Evolutionary conservation across 768 basidiomycete species (phyloP).

Genomic region (Tulasnella sp.): DNA sequence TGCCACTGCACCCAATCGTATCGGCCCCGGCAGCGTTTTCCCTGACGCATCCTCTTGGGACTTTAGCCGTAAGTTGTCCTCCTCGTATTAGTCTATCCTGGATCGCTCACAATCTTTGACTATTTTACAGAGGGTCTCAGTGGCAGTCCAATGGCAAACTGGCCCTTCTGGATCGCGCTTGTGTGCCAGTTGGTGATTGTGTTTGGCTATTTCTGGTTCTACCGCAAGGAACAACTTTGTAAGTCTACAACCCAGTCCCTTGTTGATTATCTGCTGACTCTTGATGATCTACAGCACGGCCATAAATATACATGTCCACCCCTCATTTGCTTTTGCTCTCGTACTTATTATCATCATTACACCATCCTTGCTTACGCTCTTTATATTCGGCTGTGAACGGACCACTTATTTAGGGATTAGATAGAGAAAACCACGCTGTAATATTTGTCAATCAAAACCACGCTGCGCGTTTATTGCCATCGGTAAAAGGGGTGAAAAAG

Average conservation of each 20-base stretch:
- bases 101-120: slow-evolving; percentile 16
- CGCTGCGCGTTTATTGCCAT: background rate
- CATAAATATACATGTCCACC: background rate
- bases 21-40: slow-evolving; percentile 86
- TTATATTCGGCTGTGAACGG: background rate
- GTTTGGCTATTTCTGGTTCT: slow-evolving; percentile 93
- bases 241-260: background rate
- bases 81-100: background rate
- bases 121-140: slow-evolving; percentile 25
- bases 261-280: background rate
- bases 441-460: background rate
- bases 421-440: slow-evolving; percentile 4
- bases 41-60: slow-evolving; percentile 90
- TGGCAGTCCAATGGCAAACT: slow-evolving; percentile 74
- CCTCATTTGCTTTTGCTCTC: background rate
- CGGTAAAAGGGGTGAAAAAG: background rate
- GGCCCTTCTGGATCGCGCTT: slow-evolving; percentile 79
- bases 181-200: slow-evolving; percentile 75
- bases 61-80: slow-evolving; percentile 45
- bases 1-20: slow-evolving; percentile 79
- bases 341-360: background rate
- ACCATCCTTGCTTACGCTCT: background rate
- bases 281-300: background rate
- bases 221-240: slow-evolving; percentile 82
- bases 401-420: slow-evolving; percentile 1